These are phyloP conservation scores for Pyronema domesticum DNA, from an alignment of 495 filamentous ascomycete species.

Conservation along the genomic window DNA sequence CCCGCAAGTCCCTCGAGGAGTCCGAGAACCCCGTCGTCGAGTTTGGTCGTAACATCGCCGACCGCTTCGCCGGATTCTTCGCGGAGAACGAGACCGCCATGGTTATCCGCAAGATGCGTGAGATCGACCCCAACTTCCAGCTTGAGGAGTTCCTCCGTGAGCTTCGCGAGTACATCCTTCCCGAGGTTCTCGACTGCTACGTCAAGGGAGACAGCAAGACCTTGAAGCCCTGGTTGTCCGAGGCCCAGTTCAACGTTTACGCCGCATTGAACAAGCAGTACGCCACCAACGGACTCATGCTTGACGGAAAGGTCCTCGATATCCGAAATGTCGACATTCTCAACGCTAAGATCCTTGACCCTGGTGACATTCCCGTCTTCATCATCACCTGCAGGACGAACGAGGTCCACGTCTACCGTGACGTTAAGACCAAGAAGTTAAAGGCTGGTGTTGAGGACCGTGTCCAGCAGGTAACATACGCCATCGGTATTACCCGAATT, in stretches of 20 bases:
- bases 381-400: conserved; percentile 94
- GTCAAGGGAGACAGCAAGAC: conserved; percentile 89
- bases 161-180: conserved; percentile 92
- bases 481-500: conserved; percentile 82
- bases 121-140: conserved; percentile 90
- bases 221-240: conserved; percentile 83
- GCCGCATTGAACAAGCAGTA: conserved; percentile 88
- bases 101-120: conserved; percentile 94
- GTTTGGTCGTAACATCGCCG: conserved; percentile 82
- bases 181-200: conserved; percentile 93
- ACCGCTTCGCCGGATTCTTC: conserved; percentile 85
- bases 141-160: conserved; percentile 85
- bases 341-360: conserved; percentile 79
- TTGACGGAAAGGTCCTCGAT: conserved; percentile 84
- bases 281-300: conserved; percentile 75
- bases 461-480: conserved; percentile 94
- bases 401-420: conserved; percentile 90
- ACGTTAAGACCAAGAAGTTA: conserved; percentile 70
- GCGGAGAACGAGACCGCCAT: conserved; percentile 93
- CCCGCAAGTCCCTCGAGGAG: conserved; percentile 76
- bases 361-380: conserved; percentile 91
- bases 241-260: conserved; percentile 87
- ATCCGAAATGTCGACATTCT: conserved; percentile 86
- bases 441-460: conserved; percentile 98
- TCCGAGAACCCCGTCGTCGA: conserved; percentile 91